Evolutionary conservation across 164 flowering plant genomes (phyloP), one percentile per base, ranked within the genome.

Genomic region (grape (Vitis vinifera)): DNA sequence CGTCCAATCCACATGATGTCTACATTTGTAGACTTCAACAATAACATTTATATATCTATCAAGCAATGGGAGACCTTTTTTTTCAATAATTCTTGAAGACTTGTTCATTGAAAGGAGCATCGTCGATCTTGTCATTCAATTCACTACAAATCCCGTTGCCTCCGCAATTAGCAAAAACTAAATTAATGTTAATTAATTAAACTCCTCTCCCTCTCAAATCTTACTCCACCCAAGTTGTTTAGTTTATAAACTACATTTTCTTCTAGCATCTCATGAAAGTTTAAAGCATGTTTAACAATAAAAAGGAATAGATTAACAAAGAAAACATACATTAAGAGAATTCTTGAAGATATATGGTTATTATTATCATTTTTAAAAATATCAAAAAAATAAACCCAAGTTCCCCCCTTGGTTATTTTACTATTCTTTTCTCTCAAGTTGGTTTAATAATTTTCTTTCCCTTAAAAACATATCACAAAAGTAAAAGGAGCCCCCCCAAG

Each of bases 71-170:
- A n/a, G 77, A 69, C 73, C 65, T 64, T 72, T 50, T 29, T 69
- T 69, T n/a, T 70, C 77, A 47, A 65, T 29, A 55, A 59, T 69
- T 51, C 65, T 68, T 65, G 66, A 30, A 55, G 53, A 53, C 52
- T 47, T 56, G 15, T 15, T 51, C 53, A 10, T 59, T 19, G 29
- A 62, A 57, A 14, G n/a, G 8, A 48, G 17, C 30, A 73, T 50
- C 50, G 68, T 31, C 23, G 5, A 59, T 59, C 14, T 47, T 52
- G 27, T 47, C 56, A 19, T 53, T 60, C 31, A 51, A 59, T n/a
- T 62, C 58, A 57, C 76, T 68, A 37, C 73, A 74, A 65, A 74
- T 74, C 77, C 77, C 77, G 53, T 23, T 59, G 66, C 49, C 66
- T 23, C 58, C 51, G 67, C 37, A 51, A 47, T 47, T 37, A 62